Conservation (phyloP, 1,284 basidiomycete species). For the Ceratobasidium sp. region DNA sequence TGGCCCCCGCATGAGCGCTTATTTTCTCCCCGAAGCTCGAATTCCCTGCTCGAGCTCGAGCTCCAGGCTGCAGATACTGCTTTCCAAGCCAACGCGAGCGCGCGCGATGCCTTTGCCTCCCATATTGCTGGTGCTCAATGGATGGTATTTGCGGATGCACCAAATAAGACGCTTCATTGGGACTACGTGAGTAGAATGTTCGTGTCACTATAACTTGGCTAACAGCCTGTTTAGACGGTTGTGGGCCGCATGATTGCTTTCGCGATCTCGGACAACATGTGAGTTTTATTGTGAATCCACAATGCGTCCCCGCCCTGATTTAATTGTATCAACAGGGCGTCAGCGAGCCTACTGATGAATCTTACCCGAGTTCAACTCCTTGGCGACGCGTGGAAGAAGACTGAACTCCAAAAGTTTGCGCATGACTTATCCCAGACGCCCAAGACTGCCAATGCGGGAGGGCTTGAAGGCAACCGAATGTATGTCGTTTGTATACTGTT, state of each 20-base stretch:
- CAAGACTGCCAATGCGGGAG: slow-evolving; percentile 65
- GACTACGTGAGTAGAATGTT: slow-evolving; percentile 42
- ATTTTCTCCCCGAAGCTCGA: slow-evolving; percentile 29
- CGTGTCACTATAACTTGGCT: background rate
- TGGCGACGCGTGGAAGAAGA: slow-evolving; percentile 40
- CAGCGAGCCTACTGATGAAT: slow-evolving; percentile 42
- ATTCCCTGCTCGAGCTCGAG: slow-evolving; percentile 43
- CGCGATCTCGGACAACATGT: slow-evolving; percentile 43
- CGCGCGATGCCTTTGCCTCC: slow-evolving; percentile 31
- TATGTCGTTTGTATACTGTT: background rate
- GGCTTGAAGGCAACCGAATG: slow-evolving; percentile 67
- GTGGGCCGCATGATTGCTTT: slow-evolving; percentile 45
- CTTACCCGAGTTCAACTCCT: slow-evolving; percentile 40
- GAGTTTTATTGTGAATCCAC: background rate
- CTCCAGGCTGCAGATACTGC: slow-evolving; percentile 42
- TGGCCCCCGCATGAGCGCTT: background rate
- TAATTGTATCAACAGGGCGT: slow-evolving; percentile 29
- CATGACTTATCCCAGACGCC: slow-evolving; percentile 48
- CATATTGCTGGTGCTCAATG: slow-evolving; percentile 46
- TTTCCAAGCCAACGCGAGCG: slow-evolving; percentile 35
- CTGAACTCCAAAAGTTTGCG: slow-evolving; percentile 31
- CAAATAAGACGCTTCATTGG: slow-evolving; percentile 42
- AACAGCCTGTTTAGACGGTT: slow-evolving; percentile 21
- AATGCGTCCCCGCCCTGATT: background rate
- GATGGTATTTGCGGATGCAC: slow-evolving; percentile 42